Evolutionary conservation across 2,329 filamentous ascomycete genomes (phyloP).

Genomic region (Fusarium duplospermum): DNA sequence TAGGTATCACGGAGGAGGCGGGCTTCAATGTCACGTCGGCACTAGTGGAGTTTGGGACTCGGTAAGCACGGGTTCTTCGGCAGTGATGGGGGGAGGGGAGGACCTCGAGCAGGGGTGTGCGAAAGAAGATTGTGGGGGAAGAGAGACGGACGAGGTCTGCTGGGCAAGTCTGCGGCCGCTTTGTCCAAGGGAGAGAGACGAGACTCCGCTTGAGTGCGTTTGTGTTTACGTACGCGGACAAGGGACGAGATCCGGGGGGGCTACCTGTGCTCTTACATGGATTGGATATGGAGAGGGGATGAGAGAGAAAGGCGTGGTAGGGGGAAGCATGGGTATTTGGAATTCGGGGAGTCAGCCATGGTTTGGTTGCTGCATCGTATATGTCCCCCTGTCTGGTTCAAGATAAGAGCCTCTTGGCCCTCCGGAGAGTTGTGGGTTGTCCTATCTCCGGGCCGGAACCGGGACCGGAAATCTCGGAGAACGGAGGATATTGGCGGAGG

Average conservation of each 20-base stretch:
- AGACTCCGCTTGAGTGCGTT: conserved; percentile 30
- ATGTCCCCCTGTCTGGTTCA: neutral
- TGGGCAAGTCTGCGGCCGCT: neutral
- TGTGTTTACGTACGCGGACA: conserved; percentile 29
- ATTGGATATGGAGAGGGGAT: neutral
- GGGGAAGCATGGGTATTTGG: neutral
- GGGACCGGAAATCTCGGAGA: conserved; percentile 11
- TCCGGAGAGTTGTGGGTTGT: neutral
- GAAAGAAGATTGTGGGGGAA: conserved; percentile 8
- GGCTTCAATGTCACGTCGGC: neutral
- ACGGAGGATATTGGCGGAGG: neutral
- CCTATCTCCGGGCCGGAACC: conserved; percentile 21
- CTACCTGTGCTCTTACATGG: conserved; percentile 14
- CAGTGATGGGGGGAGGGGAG: conserved; percentile 9
- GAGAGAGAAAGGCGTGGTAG: neutral
- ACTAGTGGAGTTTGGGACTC: conserved; percentile 4
- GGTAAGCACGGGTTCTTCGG: conserved; percentile 23
- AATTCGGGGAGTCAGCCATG: neutral
- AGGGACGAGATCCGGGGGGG: conserved; percentile 7
- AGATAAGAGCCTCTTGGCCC: neutral
- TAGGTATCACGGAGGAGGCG: neutral
- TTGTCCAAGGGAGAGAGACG: neutral
- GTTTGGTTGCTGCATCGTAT: neutral
- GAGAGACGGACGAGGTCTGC: neutral
- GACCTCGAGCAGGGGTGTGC: neutral